These are phyloP conservation scores for Biancaea sappan DNA, from an alignment of 306 rosid species.

Conservation along the genomic window DNA sequence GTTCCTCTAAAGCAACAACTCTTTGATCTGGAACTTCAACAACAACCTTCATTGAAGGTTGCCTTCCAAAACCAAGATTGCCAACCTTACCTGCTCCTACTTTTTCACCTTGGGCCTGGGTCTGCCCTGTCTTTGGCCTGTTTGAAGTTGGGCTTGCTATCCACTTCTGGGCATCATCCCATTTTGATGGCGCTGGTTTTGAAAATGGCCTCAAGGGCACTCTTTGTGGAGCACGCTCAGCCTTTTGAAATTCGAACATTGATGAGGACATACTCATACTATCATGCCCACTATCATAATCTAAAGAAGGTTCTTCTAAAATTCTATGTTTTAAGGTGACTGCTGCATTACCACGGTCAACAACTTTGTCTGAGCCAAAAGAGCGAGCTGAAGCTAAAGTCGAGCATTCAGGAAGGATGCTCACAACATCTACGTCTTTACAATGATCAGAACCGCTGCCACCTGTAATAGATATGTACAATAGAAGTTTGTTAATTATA, in stretches of 20 bases:
- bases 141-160: constrained; percentile 87
- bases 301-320: constrained; percentile 62
- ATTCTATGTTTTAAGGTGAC: constrained; percentile 51
- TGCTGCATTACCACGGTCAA: constrained; percentile 44
- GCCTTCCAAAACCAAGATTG: constrained; percentile 57
- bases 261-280: constrained; percentile 55
- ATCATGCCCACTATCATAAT: constrained; percentile 64
- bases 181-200: constrained; percentile 91
- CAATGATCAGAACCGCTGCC: constrained; percentile 66
- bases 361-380: constrained; percentile 48
- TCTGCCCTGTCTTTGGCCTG: constrained; percentile 64
- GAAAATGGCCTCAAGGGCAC: constrained; percentile 76
- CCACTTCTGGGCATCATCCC: constrained; percentile 99
- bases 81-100: constrained; percentile 57
- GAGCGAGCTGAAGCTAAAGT: constrained; percentile 45
- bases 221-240: constrained; percentile 74
- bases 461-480: constrained; percentile 50
- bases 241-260: constrained; percentile 84
- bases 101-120: constrained; percentile 61
- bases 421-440: constrained; percentile 90
- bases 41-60: constrained; percentile 69
- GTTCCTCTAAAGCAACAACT: constrained; percentile 65
- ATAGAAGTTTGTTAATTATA: constrained; percentile 12
- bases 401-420: constrained; percentile 69
- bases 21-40: constrained; percentile 79